Conservation (phyloP, 2,329 filamentous ascomycete species). For the Neonectria coccinea region DNA sequence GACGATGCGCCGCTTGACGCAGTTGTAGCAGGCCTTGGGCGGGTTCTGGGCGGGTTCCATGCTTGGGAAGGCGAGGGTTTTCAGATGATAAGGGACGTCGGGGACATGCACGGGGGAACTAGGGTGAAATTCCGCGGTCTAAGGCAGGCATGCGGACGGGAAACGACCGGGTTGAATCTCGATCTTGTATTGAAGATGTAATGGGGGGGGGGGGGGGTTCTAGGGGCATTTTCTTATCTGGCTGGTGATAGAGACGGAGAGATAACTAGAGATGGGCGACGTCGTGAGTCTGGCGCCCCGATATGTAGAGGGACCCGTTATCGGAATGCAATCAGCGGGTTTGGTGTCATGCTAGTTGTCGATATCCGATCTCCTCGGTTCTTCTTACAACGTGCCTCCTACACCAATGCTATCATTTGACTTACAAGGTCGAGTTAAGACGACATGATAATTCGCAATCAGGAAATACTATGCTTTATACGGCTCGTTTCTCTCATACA, state of each 20-base stretch:
- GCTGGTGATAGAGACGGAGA: neutral
- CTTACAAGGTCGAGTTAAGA: neutral
- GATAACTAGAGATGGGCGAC: neutral
- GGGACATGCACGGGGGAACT: neutral
- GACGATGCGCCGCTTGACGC: conserved; percentile 29
- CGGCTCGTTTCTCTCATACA: neutral
- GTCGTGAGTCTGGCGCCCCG: neutral
- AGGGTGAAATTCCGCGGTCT: neutral
- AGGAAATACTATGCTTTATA: no score
- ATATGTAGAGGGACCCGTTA: neutral
- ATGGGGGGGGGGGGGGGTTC: neutral
- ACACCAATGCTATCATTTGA: neutral
- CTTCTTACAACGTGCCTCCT: neutral
- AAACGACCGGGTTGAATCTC: neutral
- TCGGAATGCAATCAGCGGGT: neutral
- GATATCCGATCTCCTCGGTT: neutral
- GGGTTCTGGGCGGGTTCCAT: conserved; percentile 2
- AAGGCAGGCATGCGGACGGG: neutral
- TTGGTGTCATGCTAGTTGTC: neutral
- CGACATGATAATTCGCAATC: no score
- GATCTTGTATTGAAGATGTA: conserved; percentile 1
- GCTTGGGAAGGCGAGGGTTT: neutral
- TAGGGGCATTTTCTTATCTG: neutral
- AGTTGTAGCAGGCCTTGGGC: conserved; percentile 30
- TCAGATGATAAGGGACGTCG: neutral